Evolutionary conservation across 805 yeast species (phyloP), one percentile per base, ranked within the genome.

Genomic region (Pichia exigua): DNA sequence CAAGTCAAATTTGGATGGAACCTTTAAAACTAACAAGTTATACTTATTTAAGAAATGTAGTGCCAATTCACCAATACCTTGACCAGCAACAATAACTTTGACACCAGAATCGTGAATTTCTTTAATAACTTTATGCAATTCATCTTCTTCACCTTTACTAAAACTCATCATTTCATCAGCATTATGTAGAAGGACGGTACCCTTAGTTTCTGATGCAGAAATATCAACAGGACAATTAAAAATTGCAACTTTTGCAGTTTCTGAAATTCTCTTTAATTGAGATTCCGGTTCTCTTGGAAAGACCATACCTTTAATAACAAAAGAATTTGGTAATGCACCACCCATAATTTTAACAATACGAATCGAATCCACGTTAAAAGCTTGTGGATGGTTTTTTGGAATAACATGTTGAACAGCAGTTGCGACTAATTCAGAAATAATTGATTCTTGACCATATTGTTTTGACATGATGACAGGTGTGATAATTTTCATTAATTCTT

Each of bases 231-330:
- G 97, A 68, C 96, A 85, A 10, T 96, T 89, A 73, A 76, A 94
- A 2, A 90, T 91, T 11, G 87, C 99, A 45, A 94, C 98, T 67
- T 88, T 90, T 18, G 95, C 81, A 60, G 77, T 81, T 45, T 68
- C 62, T 11, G 61, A 66, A 52, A 85, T 72, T 55, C 82, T 77
- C 65, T 88, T 89, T 47, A 91, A 70, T 59, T 81, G 83, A 17
- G 97, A 95, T 68, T 92, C 98, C n/a, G 98, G 97, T 68, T 90
- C 96, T 62, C 95, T 81, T 59, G 95, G 95, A 77, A 94, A 92
- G 40, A 94, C 97, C 99, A 94, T 94, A 60, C 99, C 99, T 70
- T 87, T 88, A 57, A 94, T 75, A 49, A 94, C 98, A 61, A 77
- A 77, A 13, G 95, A 85, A 60, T 77, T 76, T 39, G 73, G 70